Evolutionary conservation across 129 eudicot genomes (phyloP), one percentile per base, ranked within the genome.

Genomic region (sunflower (Helianthus annuus)): DNA sequence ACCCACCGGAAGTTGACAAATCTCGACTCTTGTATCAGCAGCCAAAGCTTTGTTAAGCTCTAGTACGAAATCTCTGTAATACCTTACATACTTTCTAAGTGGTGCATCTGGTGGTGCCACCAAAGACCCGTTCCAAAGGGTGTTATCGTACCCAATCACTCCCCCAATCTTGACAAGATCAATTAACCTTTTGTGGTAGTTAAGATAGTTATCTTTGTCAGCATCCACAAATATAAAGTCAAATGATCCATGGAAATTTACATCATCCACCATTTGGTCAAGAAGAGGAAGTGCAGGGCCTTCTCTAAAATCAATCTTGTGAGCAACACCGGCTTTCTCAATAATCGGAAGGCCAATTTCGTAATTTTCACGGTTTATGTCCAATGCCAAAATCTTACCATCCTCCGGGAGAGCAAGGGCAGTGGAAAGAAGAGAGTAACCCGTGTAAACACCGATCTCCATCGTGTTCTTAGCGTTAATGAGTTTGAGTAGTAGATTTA

Each of bases 371-470:
- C 68, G 72, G 63, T 74, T 75, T 7, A 75, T 75, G 17, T 75
- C 79, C 68, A 75, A 42, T 19, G 79, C 79, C 73, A 75, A 52
- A 48, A 83, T 82, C 85, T 84, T 80, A 10, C 88, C 88, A 65
- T 84, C 88, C 0, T 84, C 75, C 3, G 88, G 88, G 5, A 84
- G 83, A 51, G 88, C 85, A 22, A 84, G 84, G 27, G 88, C 88
- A 0, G 88, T 84, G 27, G 89, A 83, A 14, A 84, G 85, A 61
- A 84, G 85, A 49, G 88, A 84, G 49, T 84, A 80, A 53, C 88
- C 88, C 0, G 88, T 84, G 71, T 71, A 84, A 54, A 84, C 88
- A 55, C 88, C 88, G 17, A 84, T 84, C 63, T 80, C 85, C 85
- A 80, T 81, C 0, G 83, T 81, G 73, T 74, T 84, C 71, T 83